Evolutionary conservation across 2,329 filamentous ascomycete species (phyloP).

Genomic region (Alternaria sp.): DNA sequence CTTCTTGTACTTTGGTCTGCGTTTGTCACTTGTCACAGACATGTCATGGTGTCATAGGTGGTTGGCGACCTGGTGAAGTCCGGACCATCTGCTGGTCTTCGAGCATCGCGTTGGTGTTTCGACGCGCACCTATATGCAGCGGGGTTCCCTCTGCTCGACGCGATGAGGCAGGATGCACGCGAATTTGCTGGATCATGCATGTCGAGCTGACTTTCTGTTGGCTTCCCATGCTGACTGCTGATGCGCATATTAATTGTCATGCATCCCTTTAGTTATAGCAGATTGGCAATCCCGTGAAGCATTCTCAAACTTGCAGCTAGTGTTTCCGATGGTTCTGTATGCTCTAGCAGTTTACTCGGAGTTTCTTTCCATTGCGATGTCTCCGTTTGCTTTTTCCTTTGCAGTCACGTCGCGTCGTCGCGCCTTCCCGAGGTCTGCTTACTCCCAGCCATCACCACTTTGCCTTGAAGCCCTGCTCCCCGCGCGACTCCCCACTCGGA

Average conservation of each 20-base stretch:
- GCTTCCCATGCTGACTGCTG: conserved; percentile 6
- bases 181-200: conserved; percentile 18
- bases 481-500: conserved; percentile 19
- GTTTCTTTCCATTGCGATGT: background rate
- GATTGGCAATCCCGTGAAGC: background rate
- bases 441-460: conserved; percentile 13
- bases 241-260: background rate
- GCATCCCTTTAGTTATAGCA: background rate
- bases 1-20: background rate
- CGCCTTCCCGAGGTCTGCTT: background rate
- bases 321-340: background rate
- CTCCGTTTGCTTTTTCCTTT: background rate
- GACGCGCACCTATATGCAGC: conserved; percentile 21
- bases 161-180: conserved; percentile 36
- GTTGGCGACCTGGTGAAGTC: background rate
- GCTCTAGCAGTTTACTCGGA: background rate
- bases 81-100: conserved; percentile 6
- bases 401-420: background rate
- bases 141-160: conserved; percentile 23
- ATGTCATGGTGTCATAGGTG: conserved; percentile 7
- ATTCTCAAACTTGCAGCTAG: background rate
- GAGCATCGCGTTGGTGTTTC: conserved; percentile 26
- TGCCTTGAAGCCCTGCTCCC: background rate
- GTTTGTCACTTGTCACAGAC: background rate
- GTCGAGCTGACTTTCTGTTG: background rate